Percentiles rank a stretch among this genome's conserved stretches.
Evolutionary conservation across 2,329 filamentous ascomycete species (phyloP).

Genomic region (Fusarium agapanthi): DNA sequence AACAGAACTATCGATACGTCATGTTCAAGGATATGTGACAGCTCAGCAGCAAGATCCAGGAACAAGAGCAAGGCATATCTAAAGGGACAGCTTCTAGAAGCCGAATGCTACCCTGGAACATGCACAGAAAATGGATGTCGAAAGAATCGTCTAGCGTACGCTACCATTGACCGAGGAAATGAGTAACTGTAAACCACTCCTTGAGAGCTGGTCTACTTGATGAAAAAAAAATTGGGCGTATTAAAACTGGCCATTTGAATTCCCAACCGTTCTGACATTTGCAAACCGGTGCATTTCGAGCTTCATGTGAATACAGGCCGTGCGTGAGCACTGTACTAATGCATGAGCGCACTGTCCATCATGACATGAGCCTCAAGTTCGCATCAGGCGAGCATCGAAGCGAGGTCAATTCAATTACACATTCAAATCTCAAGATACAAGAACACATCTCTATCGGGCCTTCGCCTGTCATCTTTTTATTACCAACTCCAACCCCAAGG

Average conservation of each 20-base stretch:
- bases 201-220: accelerated
- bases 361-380: conserved; percentile 15
- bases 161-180: neutral
- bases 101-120: neutral
- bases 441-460: conserved; percentile 10
- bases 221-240: neutral
- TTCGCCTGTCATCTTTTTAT: conserved; percentile 26
- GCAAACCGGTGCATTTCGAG: neutral
- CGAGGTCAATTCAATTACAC: conserved; percentile 20
- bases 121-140: neutral
- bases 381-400: neutral
- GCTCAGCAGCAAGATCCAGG: neutral
- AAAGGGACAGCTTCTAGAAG: neutral
- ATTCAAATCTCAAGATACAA: conserved; percentile 11
- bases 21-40: neutral
- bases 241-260: neutral
- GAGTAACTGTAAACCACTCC: neutral
- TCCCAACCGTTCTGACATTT: accelerated
- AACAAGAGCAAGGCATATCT: neutral
- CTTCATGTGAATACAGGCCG: neutral
- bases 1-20: neutral
- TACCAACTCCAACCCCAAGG: conserved; percentile 10
- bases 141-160: neutral
- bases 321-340: conserved; percentile 21
- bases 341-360: conserved; percentile 21